Evolutionary conservation across 768 basidiomycete species (phyloP).

Genomic region (Leccinum aurantiacum): DNA sequence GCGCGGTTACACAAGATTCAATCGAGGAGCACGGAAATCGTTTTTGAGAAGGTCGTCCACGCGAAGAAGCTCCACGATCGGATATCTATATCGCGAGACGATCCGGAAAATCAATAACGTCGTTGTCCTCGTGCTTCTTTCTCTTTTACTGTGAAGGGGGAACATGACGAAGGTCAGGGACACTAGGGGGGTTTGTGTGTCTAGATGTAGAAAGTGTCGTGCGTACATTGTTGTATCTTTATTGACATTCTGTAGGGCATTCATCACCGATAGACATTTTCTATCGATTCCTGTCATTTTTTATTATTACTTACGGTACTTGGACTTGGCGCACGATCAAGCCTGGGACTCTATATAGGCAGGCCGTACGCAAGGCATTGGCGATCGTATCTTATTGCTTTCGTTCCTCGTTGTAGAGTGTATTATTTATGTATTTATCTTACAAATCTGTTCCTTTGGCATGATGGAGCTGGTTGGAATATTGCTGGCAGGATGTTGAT

Average conservation of each 20-base stretch:
- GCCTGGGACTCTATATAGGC: no score
- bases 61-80: conserved; percentile 17
- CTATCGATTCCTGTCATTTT: background rate
- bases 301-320: background rate
- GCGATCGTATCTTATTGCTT: no score
- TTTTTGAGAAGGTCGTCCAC: conserved; percentile 18
- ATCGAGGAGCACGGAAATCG: conserved; percentile 20
- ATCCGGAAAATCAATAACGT: background rate
- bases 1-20: conserved; percentile 5
- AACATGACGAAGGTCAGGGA: background rate
- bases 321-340: background rate
- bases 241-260: background rate
- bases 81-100: conserved; percentile 2
- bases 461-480: background rate
- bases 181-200: no score
- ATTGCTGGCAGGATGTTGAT: conserved; percentile 8
- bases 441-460: background rate
- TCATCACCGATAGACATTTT: background rate
- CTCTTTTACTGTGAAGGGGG: background rate
- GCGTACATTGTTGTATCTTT: background rate
- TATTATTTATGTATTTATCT: background rate
- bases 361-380: no score
- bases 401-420: background rate
- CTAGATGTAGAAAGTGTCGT: background rate
- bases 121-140: background rate